These are phyloP conservation scores for Scenedesmus sp. DNA, from an alignment of 163 green algal genomes.

Conservation along the genomic window DNA sequence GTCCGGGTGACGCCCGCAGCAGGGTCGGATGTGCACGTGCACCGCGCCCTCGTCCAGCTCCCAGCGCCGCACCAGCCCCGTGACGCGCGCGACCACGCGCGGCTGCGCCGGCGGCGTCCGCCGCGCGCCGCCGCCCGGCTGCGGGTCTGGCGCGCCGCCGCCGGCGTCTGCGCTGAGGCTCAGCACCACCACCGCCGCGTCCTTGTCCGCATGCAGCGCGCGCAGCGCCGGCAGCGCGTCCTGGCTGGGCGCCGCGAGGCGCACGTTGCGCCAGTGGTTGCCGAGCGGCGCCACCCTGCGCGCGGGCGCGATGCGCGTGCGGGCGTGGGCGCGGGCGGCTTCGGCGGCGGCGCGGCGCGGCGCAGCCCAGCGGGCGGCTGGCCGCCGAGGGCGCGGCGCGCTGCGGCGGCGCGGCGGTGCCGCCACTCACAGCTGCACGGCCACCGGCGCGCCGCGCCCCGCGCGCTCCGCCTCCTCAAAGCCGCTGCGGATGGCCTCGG, in stretches of 20 bases:
- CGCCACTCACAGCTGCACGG: slow-evolving; percentile 9
- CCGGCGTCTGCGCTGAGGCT: slow-evolving; percentile 1
- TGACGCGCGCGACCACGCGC: background rate
- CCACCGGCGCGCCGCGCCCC: background rate
- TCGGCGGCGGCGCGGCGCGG: background rate
- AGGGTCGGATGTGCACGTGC: slow-evolving; percentile 30
- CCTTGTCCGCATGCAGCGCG: slow-evolving; percentile 10
- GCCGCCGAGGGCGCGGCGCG: background rate
- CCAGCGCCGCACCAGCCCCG: slow-evolving; percentile 17
- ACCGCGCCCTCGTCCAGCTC: slow-evolving; percentile 11
- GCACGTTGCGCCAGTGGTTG: slow-evolving; percentile 1
- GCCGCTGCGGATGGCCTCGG: slow-evolving; percentile 55
- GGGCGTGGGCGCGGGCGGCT: background rate
- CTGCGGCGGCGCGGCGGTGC: background rate
- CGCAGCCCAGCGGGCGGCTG: background rate
- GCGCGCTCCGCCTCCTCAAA: slow-evolving; percentile 54
- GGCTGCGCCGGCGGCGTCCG: slow-evolving; percentile 25
- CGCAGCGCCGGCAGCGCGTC: background rate
- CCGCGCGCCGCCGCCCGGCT: background rate
- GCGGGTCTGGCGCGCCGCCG: background rate
- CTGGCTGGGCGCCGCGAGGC: slow-evolving; percentile 8
- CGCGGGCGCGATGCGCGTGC: background rate
- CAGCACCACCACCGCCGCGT: slow-evolving; percentile 36
- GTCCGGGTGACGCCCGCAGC: slow-evolving; percentile 14
- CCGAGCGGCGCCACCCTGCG: background rate